Evolutionary conservation across 2,329 filamentous ascomycete genomes (phyloP), one percentile per base, ranked within the genome.

Genomic region (Cadophora malorum): DNA sequence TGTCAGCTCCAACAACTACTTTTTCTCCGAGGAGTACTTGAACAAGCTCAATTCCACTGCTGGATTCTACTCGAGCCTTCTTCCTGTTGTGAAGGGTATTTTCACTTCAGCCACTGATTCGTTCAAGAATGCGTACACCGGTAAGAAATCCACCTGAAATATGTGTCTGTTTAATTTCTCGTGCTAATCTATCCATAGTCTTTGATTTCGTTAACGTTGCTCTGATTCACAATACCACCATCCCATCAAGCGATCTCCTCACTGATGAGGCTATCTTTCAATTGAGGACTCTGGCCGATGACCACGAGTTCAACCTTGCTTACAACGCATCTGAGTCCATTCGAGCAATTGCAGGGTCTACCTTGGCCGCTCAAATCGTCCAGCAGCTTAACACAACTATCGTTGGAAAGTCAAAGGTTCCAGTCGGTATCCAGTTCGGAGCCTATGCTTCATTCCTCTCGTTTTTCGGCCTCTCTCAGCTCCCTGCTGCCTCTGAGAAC

Each of bases 241-340:
- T 93, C 74, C 83, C 86, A 31, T 84, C 85, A 3, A 76, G 81
- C 28, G 77, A 86, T 63, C 82, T 92, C 56, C 84, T 94, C 69
- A 90, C 88, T 58, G 74, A 81, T 47, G 81, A 83, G 1, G 85
- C 85, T 31, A 82, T 93, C 65, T 77, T 81, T 73, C 87, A 91
- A 77, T 86, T 96, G 66, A 85, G 86, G 73, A 85, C 86, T n/a
- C 87, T 96, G 38, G 94, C 94, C 73, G 89, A 94, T 77, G 81
- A 83, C 67, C 92, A 96, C 79, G 91, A 97, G 79, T 97, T 87
- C 83, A 90, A 90, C 75, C 88, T 96, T 16, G 92, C 92, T 64
- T 96, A 91, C 86, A 95, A 96, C 81, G 80, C 82, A 71, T 91
- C 88, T 80, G 92, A 94, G 75, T 81, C 85, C 55, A 82, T 85